Base-by-base conservation (phyloP, 192 early-diverging fungal species). In the Coemansia sp. region DNA sequence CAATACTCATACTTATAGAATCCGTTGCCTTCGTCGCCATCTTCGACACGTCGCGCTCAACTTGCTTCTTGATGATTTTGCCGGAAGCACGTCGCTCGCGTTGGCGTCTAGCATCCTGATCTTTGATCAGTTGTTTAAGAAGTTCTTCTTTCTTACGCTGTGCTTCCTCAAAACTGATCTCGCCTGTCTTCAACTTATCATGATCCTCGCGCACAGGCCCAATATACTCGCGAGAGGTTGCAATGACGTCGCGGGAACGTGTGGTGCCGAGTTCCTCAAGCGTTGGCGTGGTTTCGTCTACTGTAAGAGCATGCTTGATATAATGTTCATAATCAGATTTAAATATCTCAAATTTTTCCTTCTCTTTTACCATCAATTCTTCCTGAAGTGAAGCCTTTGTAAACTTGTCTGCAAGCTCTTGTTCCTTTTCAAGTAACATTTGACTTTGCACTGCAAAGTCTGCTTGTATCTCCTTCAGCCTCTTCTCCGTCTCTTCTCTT, bases 21-120 rank as follows among this genome's bases (percentile, higher is more conserved):
- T 52, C 49, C 5, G 49, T 52, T 4, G 49, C 49, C 49, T 52
- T 52, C 4, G 49, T 52, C 4, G 49, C n/a, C 49, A 52, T 52
- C 49, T 13, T 52, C 13, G 49, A 52, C 49, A 52, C 49, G 10
- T 52, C 49, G 23, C 49, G 49, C 49, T 52, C 49, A 13, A 52
- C 23, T 52, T 52, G 49, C 4, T 4, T 52, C 49, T 52, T 52
- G 49, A 52, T 52, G 49, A 13, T 52, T 52, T 52, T 52, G 5
- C 49, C 49, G 5, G 49, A 52, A 52, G 49, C 49, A 52, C 49
- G 49, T 52, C 49, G n/a, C 49, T 52, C 49, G 23, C 49, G 49
- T 11, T 52, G 49, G 23, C 49, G 49, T 13, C 23, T 52, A 4
- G 49, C 49, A 25, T 52, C 49, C 23, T 52, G 49, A 4, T 52